phyloP scores from a whole-genome alignment of 805 yeast species.

The Grigorovia humatica region DNA sequence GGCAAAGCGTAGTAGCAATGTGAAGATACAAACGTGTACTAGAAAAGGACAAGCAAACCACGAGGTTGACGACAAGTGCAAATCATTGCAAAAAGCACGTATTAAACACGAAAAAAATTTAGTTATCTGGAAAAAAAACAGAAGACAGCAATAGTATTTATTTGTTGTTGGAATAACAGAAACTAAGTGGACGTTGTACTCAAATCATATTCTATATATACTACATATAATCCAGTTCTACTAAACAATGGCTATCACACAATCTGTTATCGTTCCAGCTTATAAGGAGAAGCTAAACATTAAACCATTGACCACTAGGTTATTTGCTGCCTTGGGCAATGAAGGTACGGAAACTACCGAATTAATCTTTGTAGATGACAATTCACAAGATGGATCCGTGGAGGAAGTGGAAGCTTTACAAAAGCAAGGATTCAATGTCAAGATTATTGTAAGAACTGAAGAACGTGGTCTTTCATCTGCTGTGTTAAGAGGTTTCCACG shows the following conservation, averaged over 20 bases:
- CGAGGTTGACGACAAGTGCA: not conserved
- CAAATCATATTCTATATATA: no score
- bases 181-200: no score
- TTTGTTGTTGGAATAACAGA: no score
- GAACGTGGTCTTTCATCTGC: slow-evolving; percentile 44
- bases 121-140: not conserved
- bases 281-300: slow-evolving; percentile 41
- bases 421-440: slow-evolving; percentile 38
- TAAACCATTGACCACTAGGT: slow-evolving; percentile 38
- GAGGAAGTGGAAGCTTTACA: slow-evolving; percentile 39
- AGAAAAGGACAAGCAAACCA: not conserved
- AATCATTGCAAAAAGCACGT: not conserved
- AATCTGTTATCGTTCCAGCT: slow-evolving; percentile 40
- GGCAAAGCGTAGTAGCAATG: slow-evolving; percentile 3
- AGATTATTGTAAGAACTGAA: slow-evolving; percentile 39
- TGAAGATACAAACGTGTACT: not conserved
- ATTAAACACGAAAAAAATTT: not conserved
- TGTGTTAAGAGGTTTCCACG: slow-evolving; percentile 38
- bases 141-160: not conserved
- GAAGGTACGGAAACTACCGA: slow-evolving; percentile 34
- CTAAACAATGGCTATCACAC: slow-evolving; percentile 27
- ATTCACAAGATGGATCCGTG: slow-evolving; percentile 42
- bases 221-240: not conserved
- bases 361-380: slow-evolving; percentile 42
- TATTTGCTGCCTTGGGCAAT: slow-evolving; percentile 39